Percentiles rank a stretch among this genome's conserved stretches.
Evolutionary conservation across 2,329 filamentous ascomycete species (phyloP).

Genomic region (Ophiocordyceps australis): DNA sequence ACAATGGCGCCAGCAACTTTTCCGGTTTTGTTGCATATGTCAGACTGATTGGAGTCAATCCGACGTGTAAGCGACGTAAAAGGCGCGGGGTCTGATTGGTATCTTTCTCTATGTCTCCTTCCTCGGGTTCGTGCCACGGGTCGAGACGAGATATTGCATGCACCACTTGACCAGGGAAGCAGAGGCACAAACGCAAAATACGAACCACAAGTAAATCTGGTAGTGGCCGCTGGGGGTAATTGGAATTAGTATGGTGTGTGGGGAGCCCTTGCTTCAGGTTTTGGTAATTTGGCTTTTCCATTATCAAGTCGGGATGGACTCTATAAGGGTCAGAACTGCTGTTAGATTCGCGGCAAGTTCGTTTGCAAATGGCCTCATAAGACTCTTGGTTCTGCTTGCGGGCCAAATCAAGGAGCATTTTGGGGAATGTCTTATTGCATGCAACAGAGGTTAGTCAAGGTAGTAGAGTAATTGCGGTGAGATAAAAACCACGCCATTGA

Average conservation of each 20-base stretch:
- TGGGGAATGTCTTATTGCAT: too few relatives aligned
- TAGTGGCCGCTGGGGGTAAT: background rate
- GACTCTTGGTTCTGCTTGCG: too few relatives aligned
- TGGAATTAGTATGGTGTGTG: background rate
- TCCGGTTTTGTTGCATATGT: conserved; percentile 14
- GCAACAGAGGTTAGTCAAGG: too few relatives aligned
- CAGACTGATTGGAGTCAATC: conserved; percentile 10
- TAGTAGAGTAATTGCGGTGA: too few relatives aligned
- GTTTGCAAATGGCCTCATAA: conserved; percentile 4
- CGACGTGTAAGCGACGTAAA: conserved; percentile 21
- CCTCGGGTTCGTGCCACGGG: conserved; percentile 7
- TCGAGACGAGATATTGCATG: conserved; percentile 28
- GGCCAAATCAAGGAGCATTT: too few relatives aligned
- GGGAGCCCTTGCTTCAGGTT: background rate
- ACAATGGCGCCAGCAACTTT: conserved; percentile 15
- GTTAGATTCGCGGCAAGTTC: conserved; percentile 7
- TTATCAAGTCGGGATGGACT: background rate
- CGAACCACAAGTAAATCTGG: conserved; percentile 5
- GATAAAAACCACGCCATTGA: too few relatives aligned
- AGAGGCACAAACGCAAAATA: conserved; percentile 18
- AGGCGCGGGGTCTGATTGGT: too few relatives aligned
- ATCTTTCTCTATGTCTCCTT: background rate
- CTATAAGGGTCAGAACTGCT: background rate
- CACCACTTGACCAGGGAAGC: conserved; percentile 14
- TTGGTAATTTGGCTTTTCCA: background rate